Conservation (phyloP, 495 filamentous ascomycete species). For the Chaetomium cochliodes region DNA sequence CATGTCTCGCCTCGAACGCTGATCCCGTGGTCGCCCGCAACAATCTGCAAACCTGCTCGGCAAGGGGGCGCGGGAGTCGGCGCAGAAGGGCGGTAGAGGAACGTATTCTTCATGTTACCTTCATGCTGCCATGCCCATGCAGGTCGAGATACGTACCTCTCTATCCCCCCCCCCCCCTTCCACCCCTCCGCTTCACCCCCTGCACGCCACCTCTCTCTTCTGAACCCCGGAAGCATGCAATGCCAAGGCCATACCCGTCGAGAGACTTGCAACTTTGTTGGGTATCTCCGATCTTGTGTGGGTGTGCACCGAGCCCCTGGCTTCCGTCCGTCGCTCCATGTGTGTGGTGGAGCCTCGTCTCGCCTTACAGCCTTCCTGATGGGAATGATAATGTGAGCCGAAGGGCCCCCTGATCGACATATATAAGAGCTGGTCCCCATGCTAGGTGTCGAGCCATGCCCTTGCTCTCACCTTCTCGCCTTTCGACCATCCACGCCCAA, state of each 20-base stretch:
- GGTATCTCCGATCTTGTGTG: conserved; percentile 4
- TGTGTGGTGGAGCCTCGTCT: conserved; percentile 22
- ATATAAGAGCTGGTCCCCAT: conserved; percentile 18
- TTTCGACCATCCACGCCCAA: background rate
- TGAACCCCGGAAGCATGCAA: conserved; percentile 3
- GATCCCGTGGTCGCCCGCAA: conserved; percentile 1
- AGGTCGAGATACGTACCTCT: conserved; percentile 5
- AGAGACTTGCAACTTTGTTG: background rate
- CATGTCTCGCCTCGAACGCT: background rate
- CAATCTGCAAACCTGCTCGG: conserved; percentile 8
- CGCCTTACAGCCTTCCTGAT: conserved; percentile 14
- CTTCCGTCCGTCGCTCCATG: conserved; percentile 11
- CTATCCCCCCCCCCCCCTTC: background rate
- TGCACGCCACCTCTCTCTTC: background rate
- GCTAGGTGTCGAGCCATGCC: background rate
- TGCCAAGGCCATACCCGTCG: conserved; percentile 14
- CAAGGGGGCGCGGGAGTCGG: conserved; percentile 17
- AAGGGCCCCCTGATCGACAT: conserved; percentile 10
- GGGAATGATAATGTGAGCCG: conserved; percentile 1
- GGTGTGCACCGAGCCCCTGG: background rate
- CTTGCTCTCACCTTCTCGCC: conserved; percentile 7
- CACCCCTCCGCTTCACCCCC: background rate
- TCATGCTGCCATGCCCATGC: conserved; percentile 12
- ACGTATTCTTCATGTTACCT: conserved; percentile 13
- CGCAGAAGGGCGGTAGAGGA: conserved; percentile 24